These are phyloP conservation scores for Aspergillus bridgeri DNA, from an alignment of 495 filamentous ascomycete species.

Conservation along the genomic window DNA sequence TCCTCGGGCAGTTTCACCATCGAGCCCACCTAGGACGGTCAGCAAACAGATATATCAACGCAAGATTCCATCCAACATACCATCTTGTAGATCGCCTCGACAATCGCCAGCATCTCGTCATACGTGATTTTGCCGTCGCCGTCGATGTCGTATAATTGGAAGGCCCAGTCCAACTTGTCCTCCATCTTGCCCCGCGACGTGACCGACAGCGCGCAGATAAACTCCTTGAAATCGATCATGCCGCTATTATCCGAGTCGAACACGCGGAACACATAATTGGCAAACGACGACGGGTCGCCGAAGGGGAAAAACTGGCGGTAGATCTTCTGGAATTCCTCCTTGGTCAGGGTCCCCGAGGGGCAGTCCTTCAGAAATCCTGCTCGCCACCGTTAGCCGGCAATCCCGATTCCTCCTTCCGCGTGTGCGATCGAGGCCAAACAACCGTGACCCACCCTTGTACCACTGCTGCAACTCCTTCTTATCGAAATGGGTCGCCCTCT, in stretches of 20 bases:
- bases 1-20: conserved; percentile 99
- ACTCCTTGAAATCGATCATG: conserved; percentile 99
- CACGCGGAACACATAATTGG: conserved; percentile 98
- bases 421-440: neutral
- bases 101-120: conserved; percentile 97
- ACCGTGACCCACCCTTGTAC: conserved; percentile 78
- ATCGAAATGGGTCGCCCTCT: conserved; percentile 96
- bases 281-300: conserved; percentile 92
- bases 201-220: conserved; percentile 96
- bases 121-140: conserved; percentile 98
- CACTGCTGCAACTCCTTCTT: conserved; percentile 99
- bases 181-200: conserved; percentile 98
- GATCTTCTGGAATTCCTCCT: conserved; percentile 98
- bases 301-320: conserved; percentile 99
- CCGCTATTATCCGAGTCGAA: conserved; percentile 97
- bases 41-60: neutral
- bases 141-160: conserved; percentile 99
- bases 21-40: conserved; percentile 72
- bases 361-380: conserved; percentile 97
- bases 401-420: neutral
- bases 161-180: conserved; percentile 99
- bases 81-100: conserved; percentile 99
- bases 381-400: conserved; percentile 6
- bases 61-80: too few species aligned
- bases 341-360: conserved; percentile 91